Evolutionary conservation across 2,329 filamentous ascomycete genomes (phyloP).

Genomic region (Claviceps sp.): DNA sequence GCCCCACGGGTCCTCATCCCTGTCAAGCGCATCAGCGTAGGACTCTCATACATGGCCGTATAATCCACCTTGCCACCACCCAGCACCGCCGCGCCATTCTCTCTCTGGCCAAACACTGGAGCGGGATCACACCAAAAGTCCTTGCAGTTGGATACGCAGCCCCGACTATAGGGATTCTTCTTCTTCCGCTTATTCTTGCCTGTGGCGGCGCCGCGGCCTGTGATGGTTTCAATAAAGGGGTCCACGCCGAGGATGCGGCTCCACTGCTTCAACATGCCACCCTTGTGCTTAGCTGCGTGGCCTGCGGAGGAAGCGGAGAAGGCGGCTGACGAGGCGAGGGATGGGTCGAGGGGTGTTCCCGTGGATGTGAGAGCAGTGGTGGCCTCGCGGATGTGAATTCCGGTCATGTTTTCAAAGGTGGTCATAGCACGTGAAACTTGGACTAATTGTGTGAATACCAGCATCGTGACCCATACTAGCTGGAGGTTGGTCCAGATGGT

Average conservation of each 20-base stretch:
- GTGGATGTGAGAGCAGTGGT: conserved; percentile 68
- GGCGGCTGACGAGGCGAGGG: conserved; percentile 40
- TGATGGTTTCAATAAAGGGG: conserved; percentile 84
- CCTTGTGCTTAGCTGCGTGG: conserved; percentile 40
- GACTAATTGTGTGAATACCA: conserved; percentile 83
- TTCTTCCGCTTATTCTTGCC: conserved; percentile 39
- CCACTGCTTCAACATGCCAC: conserved; percentile 65
- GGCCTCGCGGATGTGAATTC: conserved; percentile 47
- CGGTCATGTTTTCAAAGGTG: conserved; percentile 92
- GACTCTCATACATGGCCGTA: conserved; percentile 77
- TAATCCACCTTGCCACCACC: conserved; percentile 77
- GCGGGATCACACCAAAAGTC: conserved; percentile 95
- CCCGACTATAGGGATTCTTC: conserved; percentile 74
- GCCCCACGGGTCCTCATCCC: conserved; percentile 36
- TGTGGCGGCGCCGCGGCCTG: conserved; percentile 60
- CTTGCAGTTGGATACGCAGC: conserved; percentile 75
- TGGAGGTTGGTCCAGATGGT: conserved; percentile 71
- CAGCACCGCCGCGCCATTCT: conserved; percentile 62
- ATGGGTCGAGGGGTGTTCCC: conserved; percentile 56
- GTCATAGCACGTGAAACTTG: conserved; percentile 89
- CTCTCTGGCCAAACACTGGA: conserved; percentile 61
- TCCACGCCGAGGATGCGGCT: conserved; percentile 78
- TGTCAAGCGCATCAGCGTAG: conserved; percentile 49
- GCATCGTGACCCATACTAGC: conserved; percentile 93
- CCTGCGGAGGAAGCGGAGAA: conserved; percentile 26